phyloP scores from a whole-genome alignment of 352 stramenopile species.

The Phytopythium aichiense region DNA sequence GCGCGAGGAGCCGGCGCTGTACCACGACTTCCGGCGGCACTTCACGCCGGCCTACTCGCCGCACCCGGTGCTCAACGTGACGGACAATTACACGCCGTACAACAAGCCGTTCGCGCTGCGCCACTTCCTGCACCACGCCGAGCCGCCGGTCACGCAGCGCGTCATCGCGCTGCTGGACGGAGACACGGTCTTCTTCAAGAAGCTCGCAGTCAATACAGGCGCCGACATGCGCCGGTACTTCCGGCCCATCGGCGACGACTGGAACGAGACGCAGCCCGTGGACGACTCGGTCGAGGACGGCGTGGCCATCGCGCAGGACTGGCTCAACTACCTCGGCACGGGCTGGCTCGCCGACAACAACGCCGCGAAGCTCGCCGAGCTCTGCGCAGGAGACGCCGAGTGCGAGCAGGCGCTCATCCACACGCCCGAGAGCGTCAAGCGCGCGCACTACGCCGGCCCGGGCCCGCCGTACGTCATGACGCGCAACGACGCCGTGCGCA shows the following conservation, averaged over 20 bases:
- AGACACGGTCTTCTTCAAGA: conserved; percentile 41
- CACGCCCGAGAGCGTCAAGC: conserved; percentile 27
- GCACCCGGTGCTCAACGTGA: conserved; percentile 30
- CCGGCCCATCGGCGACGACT: conserved; percentile 11
- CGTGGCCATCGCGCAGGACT: conserved; percentile 43
- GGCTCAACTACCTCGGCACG: conserved; percentile 33
- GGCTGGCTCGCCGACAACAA: conserved; percentile 31
- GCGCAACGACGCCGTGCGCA: conserved; percentile 29
- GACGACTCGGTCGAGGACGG: conserved; percentile 40
- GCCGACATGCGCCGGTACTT: conserved; percentile 38
- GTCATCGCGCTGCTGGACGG: conserved; percentile 35
- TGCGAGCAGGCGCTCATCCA: conserved; percentile 22
- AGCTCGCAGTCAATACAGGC: conserved; percentile 39
- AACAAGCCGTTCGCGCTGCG: conserved; percentile 53
- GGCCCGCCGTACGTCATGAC: conserved; percentile 64
- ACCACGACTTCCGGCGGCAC: conserved; percentile 50
- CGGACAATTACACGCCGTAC: conserved; percentile 45
- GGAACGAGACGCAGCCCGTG: conserved; percentile 21
- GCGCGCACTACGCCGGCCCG: conserved; percentile 40
- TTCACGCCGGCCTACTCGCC: conserved; percentile 45
- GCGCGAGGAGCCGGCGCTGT: conserved; percentile 33
- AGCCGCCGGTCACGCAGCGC: conserved; percentile 32
- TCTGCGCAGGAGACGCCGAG: conserved; percentile 19
- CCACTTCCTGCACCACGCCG: conserved; percentile 42
- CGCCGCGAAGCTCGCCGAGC: conserved; percentile 20